These are phyloP conservation scores for Rhynchosporium graminicola DNA, from an alignment of 2,329 filamentous ascomycete species.

Conservation along the genomic window DNA sequence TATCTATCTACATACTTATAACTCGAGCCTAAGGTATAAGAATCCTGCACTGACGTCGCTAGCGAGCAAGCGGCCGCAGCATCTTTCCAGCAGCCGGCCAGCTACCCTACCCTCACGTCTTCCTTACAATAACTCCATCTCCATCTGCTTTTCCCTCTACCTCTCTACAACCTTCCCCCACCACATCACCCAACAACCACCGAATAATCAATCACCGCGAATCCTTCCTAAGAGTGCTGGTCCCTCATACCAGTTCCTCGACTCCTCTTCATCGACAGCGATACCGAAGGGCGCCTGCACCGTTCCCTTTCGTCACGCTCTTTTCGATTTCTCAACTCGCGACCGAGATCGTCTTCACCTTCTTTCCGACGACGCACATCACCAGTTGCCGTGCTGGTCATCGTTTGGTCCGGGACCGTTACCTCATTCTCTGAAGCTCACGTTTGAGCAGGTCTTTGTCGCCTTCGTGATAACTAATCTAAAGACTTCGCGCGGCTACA, in stretches of 20 bases:
- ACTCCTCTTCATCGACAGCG: conserved; percentile 31
- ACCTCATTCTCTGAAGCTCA: conserved; percentile 4
- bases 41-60: conserved; percentile 9
- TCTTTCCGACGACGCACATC: conserved; percentile 12
- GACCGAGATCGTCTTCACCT: conserved; percentile 11
- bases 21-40: too few species aligned
- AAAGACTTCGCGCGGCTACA: conserved; percentile 25
- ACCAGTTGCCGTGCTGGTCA: conserved; percentile 10
- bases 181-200: conserved; percentile 15
- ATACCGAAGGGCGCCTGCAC: conserved; percentile 41
- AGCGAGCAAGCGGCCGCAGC: background rate
- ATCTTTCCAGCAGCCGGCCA: conserved; percentile 2
- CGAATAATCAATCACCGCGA: conserved; percentile 17
- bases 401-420: conserved; percentile 8
- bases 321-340: conserved; percentile 30
- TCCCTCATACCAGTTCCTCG: conserved; percentile 10
- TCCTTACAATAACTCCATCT: background rate
- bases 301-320: conserved; percentile 38
- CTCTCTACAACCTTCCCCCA: conserved; percentile 17
- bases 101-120: background rate
- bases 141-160: conserved; percentile 15
- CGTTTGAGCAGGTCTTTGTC: conserved; percentile 20
- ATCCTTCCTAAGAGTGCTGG: conserved; percentile 29
- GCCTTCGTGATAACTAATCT: conserved; percentile 19
- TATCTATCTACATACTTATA: background rate